These are phyloP conservation scores for Hanseniaspora jakobsenii DNA, from an alignment of 805 yeast species.

Conservation along the genomic window DNA sequence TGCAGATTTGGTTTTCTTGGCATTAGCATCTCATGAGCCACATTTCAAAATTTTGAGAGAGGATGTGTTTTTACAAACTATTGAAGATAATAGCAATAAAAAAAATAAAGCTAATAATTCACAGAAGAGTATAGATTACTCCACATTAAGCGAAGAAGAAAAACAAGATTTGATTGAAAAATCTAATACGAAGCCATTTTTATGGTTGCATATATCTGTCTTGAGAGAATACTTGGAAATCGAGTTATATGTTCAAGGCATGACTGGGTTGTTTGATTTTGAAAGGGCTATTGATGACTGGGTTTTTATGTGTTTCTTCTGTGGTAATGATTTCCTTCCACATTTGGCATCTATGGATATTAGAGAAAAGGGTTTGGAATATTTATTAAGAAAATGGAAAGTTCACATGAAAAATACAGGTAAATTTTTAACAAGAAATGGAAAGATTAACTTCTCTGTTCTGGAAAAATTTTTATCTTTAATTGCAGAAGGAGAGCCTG, in stretches of 20 bases:
- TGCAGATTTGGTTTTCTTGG: conserved; percentile 93
- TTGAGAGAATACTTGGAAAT: conserved; percentile 77
- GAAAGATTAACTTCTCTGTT: conserved; percentile 58
- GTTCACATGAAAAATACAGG: conserved; percentile 49
- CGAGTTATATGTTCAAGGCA: conserved; percentile 60
- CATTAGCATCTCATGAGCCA: conserved; percentile 95
- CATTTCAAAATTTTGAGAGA: conserved; percentile 88
- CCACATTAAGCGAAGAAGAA: conserved; percentile 52
- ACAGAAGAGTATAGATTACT: conserved; percentile 21
- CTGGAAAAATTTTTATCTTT: conserved; percentile 59
- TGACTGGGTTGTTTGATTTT: conserved; percentile 66
- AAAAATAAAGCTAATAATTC: too few relatives aligned
- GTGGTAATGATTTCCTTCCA: conserved; percentile 96
- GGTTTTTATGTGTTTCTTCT: conserved; percentile 97
- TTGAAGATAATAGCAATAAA: too few relatives aligned
- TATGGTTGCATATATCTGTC: conserved; percentile 85
- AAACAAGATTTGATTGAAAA: conserved; percentile 27
- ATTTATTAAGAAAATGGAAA: conserved; percentile 75
- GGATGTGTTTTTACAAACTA: conserved; percentile 82
- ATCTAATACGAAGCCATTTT: conserved; percentile 59
- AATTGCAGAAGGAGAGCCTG: conserved; percentile 63
- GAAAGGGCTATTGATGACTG: conserved; percentile 97
- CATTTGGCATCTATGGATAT: conserved; percentile 91
- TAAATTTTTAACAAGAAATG: conserved; percentile 83
- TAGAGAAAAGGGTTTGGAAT: conserved; percentile 85